Base-by-base conservation (phyloP, 352 stramenopile species). In the Blastocystis sp. region DNA sequence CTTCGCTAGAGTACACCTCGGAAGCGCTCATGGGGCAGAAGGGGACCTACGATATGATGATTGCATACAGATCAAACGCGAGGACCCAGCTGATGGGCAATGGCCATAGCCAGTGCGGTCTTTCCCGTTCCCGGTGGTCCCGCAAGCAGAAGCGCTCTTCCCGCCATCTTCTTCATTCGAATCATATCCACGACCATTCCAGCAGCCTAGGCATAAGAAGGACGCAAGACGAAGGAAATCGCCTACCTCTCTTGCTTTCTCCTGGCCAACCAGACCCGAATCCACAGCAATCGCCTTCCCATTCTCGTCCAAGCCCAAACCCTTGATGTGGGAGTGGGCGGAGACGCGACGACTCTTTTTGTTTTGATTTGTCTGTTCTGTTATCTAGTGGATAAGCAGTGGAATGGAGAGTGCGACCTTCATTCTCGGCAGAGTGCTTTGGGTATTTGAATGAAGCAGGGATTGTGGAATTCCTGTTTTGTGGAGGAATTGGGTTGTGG, bases 1-100 rank as follows among this genome's bases (percentile, higher is more conserved):
- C 97, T 91, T 99, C 97, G 23, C 93, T 96, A n/a, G 94, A 98
- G 92, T 98, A 99, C 71, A 99, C 96, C 92, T 99, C 96, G 17
- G 95, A 98, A 52, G 96, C 96, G 19, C 98, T 96, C 96, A 99
- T 99, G 38, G 96, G 96, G 82, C 96, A 98, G 91, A 99, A 99
- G 17, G 96, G 96, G 41, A 99, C 92, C 89, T 91, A 71, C 3
- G 88, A 28, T 19, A 5, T 48, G 14, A 21, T 34, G 17, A 81
- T 28, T 59, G 19, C 89, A 2, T 7, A 89, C 10, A 89, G 67
- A 19, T 56, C 0, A 60, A n/a, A 92, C 94, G 90, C 99, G 98
- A 0, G 95, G 94, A 2, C 96, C 96, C 10, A 99, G 90, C 88
- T 98, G 95, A 90, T 99, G 96, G 2, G 96, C 95, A 77, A 99